These are phyloP conservation scores for Monilinia aucupariae DNA, from an alignment of 2,329 filamentous ascomycete species.

Conservation along the genomic window DNA sequence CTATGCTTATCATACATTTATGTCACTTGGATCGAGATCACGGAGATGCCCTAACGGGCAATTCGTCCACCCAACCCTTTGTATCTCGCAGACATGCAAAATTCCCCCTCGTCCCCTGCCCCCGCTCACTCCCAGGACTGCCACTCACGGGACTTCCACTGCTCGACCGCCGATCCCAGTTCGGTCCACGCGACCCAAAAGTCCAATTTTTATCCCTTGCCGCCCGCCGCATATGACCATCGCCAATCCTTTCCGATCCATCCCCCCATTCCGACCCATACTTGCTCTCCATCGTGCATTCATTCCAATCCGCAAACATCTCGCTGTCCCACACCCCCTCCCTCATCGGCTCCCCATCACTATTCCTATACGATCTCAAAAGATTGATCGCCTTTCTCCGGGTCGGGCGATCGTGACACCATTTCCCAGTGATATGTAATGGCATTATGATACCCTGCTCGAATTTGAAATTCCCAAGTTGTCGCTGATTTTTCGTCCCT, in stretches of 20 bases:
- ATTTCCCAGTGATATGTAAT: constrained; percentile 2
- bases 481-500: not conserved
- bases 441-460: constrained; percentile 9
- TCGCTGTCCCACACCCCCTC: constrained; percentile 13
- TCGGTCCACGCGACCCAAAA: not conserved
- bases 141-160: not conserved
- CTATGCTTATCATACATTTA: too few species aligned
- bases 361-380: not conserved
- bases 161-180: not conserved
- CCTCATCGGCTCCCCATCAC: constrained; percentile 8
- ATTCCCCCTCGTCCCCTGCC: not conserved
- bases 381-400: not conserved
- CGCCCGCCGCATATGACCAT: constrained; percentile 11
- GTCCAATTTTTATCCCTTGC: constrained; percentile 5
- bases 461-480: constrained; percentile 10
- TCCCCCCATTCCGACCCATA: constrained; percentile 1
- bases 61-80: not conserved
- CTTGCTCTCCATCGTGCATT: not conserved
- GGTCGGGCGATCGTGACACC: not conserved
- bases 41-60: not conserved
- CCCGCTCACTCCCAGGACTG: not conserved
- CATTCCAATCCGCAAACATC: constrained; percentile 3
- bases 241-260: not conserved
- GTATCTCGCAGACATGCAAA: not conserved
- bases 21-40: not conserved